Conservation (phyloP, 2,329 filamentous ascomycete species). For the Pseudopyricularia javanii region DNA sequence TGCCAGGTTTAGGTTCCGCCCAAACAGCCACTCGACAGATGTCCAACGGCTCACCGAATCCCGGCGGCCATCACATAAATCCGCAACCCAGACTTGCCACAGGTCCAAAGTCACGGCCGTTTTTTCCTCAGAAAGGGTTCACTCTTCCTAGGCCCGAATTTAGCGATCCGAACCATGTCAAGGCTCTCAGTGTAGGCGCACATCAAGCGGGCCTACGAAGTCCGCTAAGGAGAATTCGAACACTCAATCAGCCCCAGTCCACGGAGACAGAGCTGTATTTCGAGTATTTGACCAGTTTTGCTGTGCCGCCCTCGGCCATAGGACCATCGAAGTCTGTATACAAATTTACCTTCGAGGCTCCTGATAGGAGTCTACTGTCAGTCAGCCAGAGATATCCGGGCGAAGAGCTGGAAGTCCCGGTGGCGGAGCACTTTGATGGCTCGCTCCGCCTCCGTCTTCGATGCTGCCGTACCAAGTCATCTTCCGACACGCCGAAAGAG, state of each 20-base stretch:
- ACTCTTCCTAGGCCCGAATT: conserved; percentile 21
- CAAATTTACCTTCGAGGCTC: conserved; percentile 34
- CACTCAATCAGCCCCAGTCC: neutral
- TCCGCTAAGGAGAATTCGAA: conserved; percentile 26
- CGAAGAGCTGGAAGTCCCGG: conserved; percentile 17
- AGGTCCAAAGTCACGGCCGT: neutral
- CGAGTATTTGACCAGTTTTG: conserved; percentile 42
- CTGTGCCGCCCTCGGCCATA: conserved; percentile 27
- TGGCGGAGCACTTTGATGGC: conserved; percentile 31
- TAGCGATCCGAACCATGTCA: conserved; percentile 24
- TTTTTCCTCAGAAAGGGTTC: conserved; percentile 11
- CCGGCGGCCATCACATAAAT: too few relatives aligned
- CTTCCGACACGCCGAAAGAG: conserved; percentile 16
- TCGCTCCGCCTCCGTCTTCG: conserved; percentile 57
- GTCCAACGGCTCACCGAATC: too few relatives aligned
- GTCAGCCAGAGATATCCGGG: conserved; percentile 10
- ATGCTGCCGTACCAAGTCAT: conserved; percentile 32
- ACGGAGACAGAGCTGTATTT: conserved; percentile 30
- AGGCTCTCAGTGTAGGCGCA: conserved; percentile 27
- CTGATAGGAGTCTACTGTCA: conserved; percentile 18
- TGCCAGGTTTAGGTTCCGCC: too few relatives aligned
- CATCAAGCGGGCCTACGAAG: conserved; percentile 36
- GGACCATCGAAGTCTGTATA: conserved; percentile 22
- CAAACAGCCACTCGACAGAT: too few relatives aligned
- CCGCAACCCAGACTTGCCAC: too few relatives aligned